These are phyloP conservation scores for Globisporangium emineosum DNA, from an alignment of 352 stramenopile genomes.

Conservation along the genomic window DNA sequence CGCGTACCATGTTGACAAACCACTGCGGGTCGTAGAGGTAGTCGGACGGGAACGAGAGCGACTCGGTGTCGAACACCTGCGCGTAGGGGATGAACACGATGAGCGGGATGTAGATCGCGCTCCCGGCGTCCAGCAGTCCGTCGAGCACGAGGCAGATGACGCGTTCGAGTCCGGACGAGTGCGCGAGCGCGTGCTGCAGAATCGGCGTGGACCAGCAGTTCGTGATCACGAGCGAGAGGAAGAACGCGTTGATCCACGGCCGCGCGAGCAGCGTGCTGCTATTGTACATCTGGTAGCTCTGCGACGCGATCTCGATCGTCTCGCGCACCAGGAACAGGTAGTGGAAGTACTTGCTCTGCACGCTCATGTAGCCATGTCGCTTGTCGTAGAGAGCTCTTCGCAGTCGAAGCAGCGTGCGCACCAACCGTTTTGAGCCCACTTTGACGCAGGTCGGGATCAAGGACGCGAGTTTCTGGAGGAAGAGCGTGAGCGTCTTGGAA, in stretches of 20 bases:
- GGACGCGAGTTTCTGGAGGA: neutral
- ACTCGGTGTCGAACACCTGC: constrained; percentile 8
- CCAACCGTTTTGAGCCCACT: neutral
- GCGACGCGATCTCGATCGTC: constrained; percentile 23
- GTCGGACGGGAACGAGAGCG: constrained; percentile 13
- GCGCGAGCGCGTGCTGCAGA: constrained; percentile 18
- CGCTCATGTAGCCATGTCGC: constrained; percentile 19
- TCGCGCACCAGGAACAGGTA: constrained; percentile 21
- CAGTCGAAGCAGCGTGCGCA: constrained; percentile 2
- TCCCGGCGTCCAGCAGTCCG: constrained; percentile 23
- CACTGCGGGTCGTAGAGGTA: constrained; percentile 22
- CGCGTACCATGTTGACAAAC: constrained; percentile 24
- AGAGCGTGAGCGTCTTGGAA: too few relatives aligned
- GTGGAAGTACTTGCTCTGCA: constrained; percentile 22
- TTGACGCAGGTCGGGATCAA: constrained; percentile 8
- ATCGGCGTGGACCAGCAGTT: constrained; percentile 23
- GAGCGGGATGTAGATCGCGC: constrained; percentile 27
- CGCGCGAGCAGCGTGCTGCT: constrained; percentile 15
- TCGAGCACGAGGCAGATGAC: constrained; percentile 27
- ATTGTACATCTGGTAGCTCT: constrained; percentile 23
- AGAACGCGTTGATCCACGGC: constrained; percentile 21
- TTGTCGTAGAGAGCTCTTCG: constrained; percentile 16
- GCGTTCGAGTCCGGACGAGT: constrained; percentile 22
- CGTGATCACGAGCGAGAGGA: constrained; percentile 17
- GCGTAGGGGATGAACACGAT: constrained; percentile 17